A percentile compares a stretch with the other conserved stretches of the same genome.
phyloP scores from a whole-genome alignment of 176 grass and related monocot species.

The Phoenix dactylifera region DNA sequence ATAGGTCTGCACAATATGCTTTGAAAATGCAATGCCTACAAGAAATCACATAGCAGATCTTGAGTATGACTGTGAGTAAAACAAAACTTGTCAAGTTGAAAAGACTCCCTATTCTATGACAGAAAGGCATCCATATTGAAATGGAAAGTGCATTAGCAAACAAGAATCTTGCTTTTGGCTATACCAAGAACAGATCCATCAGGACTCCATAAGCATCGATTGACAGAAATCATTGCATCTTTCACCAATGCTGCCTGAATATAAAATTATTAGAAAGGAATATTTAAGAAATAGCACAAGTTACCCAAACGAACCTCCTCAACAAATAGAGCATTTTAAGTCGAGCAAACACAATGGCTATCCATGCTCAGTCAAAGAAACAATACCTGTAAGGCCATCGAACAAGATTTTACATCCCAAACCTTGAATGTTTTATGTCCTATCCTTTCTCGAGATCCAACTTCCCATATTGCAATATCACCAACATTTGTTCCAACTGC shows the following conservation, averaged over 20 bases:
- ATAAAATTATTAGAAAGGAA: constrained; percentile 1
- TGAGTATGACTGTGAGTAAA: too few species aligned
- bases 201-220: constrained; percentile 95
- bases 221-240: constrained; percentile 93
- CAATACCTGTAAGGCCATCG: constrained; percentile 71
- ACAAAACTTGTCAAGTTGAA: too few species aligned
- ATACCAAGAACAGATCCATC: constrained; percentile 90
- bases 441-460: constrained; percentile 92
- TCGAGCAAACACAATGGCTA: not conserved
- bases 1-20: constrained; percentile 98
- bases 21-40: constrained; percentile 93
- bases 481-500: constrained; percentile 99
- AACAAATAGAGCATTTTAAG: not conserved
- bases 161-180: too few species aligned
- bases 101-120: too few species aligned
- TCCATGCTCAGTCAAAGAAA: too few species aligned
- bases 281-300: not conserved
- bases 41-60: constrained; percentile 7
- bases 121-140: too few species aligned
- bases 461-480: constrained; percentile 95
- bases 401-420: constrained; percentile 78
- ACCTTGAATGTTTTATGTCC: constrained; percentile 94
- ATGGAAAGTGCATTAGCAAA: too few species aligned
- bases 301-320: not conserved
- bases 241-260: constrained; percentile 84